These are phyloP conservation scores for Solanum virginianum DNA, from an alignment of 257 asterid genomes.

Conservation along the genomic window DNA sequence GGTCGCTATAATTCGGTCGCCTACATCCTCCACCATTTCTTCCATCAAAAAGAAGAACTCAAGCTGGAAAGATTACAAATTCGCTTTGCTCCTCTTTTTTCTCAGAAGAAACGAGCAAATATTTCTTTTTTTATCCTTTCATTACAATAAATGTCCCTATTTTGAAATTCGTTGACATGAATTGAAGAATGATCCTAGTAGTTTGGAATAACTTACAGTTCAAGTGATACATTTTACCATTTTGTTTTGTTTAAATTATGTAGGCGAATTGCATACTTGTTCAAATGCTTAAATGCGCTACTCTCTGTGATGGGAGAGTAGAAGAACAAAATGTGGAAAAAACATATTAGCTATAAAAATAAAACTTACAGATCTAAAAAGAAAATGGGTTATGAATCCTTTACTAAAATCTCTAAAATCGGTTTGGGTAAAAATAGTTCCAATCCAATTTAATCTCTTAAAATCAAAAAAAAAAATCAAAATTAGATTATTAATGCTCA, in stretches of 20 bases:
- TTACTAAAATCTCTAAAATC: no score
- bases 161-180: not conserved
- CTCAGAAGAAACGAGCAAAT: not conserved
- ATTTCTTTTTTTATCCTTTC: not conserved
- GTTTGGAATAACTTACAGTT: not conserved
- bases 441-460: no score
- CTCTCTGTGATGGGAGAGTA: not conserved
- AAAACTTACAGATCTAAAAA: not conserved
- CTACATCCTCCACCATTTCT: not conserved
- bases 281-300: not conserved
- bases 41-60: not conserved
- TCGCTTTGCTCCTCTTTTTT: no score
- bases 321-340: no score
- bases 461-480: no score
- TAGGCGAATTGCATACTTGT: not conserved
- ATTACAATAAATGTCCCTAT: not conserved
- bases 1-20: no score
- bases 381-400: not conserved
- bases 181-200: not conserved
- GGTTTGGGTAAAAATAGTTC: no score
- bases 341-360: conserved; percentile 20
- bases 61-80: no score
- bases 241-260: not conserved
- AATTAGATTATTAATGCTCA: no score
- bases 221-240: not conserved